These are phyloP conservation scores for Phytopythium chamaehyphon DNA, from an alignment of 352 stramenopile genomes.

Conservation along the genomic window DNA sequence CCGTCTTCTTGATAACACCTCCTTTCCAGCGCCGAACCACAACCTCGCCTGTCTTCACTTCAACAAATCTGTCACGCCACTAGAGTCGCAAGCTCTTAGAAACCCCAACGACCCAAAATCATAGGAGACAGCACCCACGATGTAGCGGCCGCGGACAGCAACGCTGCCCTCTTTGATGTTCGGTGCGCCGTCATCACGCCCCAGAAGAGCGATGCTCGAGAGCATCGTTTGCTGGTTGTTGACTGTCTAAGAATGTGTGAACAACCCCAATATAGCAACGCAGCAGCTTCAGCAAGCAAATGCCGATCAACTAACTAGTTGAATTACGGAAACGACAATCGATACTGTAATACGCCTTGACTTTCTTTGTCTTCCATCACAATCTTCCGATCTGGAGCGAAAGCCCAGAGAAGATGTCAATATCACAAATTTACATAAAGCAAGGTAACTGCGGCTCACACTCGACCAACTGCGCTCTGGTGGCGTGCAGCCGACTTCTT, in stretches of 20 bases:
- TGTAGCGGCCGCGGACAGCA: slow-evolving; percentile 56
- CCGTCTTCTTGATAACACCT: slow-evolving; percentile 56
- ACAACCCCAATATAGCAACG: no score
- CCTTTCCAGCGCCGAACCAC: slow-evolving; percentile 40
- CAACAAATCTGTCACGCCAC: slow-evolving; percentile 68
- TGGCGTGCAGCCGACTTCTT: not conserved
- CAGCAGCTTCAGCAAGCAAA: no score
- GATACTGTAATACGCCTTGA: no score
- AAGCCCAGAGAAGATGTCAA: no score
- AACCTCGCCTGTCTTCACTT: slow-evolving; percentile 44
- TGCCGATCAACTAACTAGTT: no score
- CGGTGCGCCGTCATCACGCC: not conserved
- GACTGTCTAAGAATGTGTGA: no score
- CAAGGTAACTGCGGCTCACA: no score
- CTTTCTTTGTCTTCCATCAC: no score
- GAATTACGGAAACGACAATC: no score
- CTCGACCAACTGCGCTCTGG: not conserved
- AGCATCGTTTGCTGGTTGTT: not conserved
- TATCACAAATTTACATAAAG: no score
- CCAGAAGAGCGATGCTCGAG: not conserved
- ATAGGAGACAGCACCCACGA: slow-evolving; percentile 23
- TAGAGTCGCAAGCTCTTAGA: slow-evolving; percentile 10
- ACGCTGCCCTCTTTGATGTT: slow-evolving; percentile 59
- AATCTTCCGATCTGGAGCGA: no score
- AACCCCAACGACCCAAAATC: not conserved